Conservation (phyloP, 2,329 filamentous ascomycete genomes). For the Cryphonectria nitschkei region DNA sequence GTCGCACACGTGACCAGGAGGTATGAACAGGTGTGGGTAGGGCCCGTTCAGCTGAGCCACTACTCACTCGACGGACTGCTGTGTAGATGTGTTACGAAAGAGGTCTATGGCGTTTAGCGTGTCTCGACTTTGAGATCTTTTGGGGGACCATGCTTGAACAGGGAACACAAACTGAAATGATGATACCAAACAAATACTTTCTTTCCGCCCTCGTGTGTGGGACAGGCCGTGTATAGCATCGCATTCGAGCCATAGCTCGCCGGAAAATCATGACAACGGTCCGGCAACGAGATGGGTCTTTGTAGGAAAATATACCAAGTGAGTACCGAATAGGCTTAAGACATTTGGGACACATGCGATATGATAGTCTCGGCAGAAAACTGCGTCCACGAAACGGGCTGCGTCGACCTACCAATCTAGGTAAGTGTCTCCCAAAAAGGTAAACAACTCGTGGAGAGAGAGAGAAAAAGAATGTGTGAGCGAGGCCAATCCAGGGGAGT, state of each 20-base stretch:
- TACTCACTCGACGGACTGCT: neutral
- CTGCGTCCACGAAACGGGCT: neutral
- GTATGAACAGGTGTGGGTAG: neutral
- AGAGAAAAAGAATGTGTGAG: too few species aligned
- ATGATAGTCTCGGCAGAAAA: neutral
- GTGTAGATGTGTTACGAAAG: neutral
- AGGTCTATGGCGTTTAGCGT: neutral
- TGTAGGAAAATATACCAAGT: too few species aligned
- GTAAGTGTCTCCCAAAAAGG: neutral
- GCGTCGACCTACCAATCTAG: neutral
- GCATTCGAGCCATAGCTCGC: neutral
- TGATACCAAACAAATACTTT: constrained; percentile 3
- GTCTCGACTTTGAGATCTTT: neutral
- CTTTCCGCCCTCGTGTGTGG: neutral
- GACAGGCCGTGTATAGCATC: neutral
- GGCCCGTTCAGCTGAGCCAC: neutral
- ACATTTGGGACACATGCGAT: neutral
- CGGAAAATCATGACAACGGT: neutral
- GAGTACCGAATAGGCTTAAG: neutral
- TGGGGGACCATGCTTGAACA: neutral
- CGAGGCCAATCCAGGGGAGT: neutral
- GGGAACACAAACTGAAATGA: neutral
- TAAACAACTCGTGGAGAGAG: neutral
- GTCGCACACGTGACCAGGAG: neutral
- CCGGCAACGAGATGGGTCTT: neutral